Percentiles rank a stretch among this genome's conserved stretches.
Evolutionary conservation across 176 grass and related monocot species (phyloP).

Genomic region (Puccinellia tenuiflora): DNA sequence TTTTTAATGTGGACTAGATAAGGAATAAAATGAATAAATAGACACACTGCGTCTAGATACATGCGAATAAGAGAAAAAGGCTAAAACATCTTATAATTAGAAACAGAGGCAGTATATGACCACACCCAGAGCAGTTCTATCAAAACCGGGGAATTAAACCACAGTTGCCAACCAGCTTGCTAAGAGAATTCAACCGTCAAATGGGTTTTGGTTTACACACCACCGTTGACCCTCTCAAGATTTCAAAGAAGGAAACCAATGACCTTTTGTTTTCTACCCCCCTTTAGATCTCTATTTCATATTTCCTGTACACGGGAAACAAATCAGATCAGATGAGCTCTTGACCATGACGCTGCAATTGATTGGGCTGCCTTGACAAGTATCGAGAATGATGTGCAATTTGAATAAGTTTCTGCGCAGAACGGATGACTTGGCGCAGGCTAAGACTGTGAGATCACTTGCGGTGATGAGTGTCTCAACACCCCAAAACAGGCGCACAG

Average conservation of each 20-base stretch:
- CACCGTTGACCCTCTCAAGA: not conserved
- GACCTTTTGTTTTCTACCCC: not conserved
- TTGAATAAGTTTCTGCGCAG: conserved; percentile 8
- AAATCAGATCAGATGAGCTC: conserved; percentile 22
- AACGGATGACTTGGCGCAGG: not conserved
- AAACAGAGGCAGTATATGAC: too few relatives aligned
- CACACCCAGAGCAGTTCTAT: not conserved
- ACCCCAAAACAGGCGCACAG: conserved; percentile 7
- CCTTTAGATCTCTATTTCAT: conserved; percentile 4
- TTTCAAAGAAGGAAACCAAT: not conserved
- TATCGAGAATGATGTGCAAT: conserved; percentile 16
- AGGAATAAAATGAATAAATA: too few relatives aligned
- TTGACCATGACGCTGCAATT: conserved; percentile 10
- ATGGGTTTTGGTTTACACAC: conserved; percentile 9
- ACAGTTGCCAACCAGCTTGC: not conserved
- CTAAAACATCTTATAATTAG: too few relatives aligned
- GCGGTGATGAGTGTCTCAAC: conserved; percentile 11
- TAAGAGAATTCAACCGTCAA: not conserved
- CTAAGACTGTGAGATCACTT: conserved; percentile 18
- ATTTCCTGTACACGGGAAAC: conserved; percentile 43
- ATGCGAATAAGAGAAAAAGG: too few relatives aligned
- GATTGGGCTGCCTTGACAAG: conserved; percentile 10
- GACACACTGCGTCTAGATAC: too few relatives aligned
- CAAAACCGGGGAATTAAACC: not conserved
- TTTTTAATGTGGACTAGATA: too few relatives aligned